Percentiles rank a stretch among this genome's conserved stretches.
Conservation (phyloP, 202 grass and related monocot species). For the Alloteropsis angusta region DNA sequence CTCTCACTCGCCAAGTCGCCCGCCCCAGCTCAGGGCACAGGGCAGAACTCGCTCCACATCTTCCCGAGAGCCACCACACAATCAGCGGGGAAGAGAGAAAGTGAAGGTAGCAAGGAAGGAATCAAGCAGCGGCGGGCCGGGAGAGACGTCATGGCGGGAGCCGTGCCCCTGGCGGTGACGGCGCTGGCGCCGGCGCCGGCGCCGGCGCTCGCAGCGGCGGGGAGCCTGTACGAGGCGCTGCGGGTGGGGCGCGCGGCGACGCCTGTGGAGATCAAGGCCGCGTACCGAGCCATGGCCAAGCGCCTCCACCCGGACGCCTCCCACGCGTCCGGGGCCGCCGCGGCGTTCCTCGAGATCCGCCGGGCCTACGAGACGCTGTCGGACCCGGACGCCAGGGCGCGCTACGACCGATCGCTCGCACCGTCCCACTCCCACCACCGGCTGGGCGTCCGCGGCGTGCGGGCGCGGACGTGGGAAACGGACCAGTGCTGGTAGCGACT, state of each 20-base stretch:
- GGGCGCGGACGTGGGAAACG: conserved; percentile 61
- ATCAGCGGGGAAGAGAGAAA: not conserved
- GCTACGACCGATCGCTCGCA: conserved; percentile 50
- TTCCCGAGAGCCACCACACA: not conserved
- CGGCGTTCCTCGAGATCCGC: conserved; percentile 47
- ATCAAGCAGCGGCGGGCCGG: too few relatives aligned
- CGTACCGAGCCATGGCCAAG: conserved; percentile 67
- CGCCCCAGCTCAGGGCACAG: not conserved
- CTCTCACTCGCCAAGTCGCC: not conserved
- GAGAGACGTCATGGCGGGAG: not conserved
- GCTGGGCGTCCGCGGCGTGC: not conserved
- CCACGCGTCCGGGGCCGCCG: not conserved
- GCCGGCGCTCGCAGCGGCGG: not conserved
- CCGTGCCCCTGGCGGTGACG: not conserved
- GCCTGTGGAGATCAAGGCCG: conserved; percentile 52
- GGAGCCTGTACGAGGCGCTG: conserved; percentile 54
- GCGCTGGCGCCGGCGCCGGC: not conserved
- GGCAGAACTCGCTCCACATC: not conserved
- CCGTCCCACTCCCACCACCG: not conserved
- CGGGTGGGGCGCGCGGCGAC: conserved; percentile 47
- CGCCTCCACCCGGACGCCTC: conserved; percentile 54
- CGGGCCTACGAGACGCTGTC: conserved; percentile 59
- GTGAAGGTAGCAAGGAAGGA: too few relatives aligned
- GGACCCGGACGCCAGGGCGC: conserved; percentile 36
- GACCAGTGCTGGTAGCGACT: conserved; percentile 64